Conservation (phyloP, 768 basidiomycete genomes). For the Hygrophorus pudorinus region DNA sequence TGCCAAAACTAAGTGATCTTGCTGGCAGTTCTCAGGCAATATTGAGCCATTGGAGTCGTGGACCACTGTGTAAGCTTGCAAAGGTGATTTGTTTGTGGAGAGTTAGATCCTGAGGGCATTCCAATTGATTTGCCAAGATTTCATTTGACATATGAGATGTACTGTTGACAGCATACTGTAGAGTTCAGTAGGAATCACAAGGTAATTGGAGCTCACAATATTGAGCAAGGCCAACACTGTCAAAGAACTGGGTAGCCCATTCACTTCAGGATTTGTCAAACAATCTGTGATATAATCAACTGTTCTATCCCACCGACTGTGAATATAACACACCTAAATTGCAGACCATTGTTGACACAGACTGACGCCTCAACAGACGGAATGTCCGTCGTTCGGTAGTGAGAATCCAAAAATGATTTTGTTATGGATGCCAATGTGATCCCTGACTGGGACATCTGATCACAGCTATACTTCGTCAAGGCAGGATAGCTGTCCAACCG, state of each 20-base stretch:
- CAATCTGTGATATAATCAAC: constrained; percentile 3
- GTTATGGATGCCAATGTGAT: constrained; percentile 27
- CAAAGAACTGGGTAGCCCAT: constrained; percentile 12
- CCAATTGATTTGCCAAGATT: constrained; percentile 30
- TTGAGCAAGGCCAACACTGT: constrained; percentile 7
- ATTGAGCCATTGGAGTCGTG: constrained; percentile 40
- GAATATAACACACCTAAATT: constrained; percentile 8
- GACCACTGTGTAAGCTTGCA: constrained; percentile 33
- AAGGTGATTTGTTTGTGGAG: constrained; percentile 39
- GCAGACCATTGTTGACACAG: constrained; percentile 20
- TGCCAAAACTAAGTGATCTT: constrained; percentile 27
- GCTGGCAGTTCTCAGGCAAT: constrained; percentile 35
- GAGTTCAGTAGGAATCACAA: constrained; percentile 18
- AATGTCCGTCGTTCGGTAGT: constrained; percentile 17
- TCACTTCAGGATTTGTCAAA: constrained; percentile 16
- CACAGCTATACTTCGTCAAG: background rate
- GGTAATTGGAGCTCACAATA: constrained; percentile 23
- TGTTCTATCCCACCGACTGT: background rate
- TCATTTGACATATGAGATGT: constrained; percentile 33
- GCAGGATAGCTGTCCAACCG: background rate
- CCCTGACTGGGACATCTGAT: background rate
- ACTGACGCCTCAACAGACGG: constrained; percentile 11
- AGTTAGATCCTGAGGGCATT: constrained; percentile 28
- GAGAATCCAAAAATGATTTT: constrained; percentile 22
- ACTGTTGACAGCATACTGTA: constrained; percentile 26